Evolutionary conservation across 768 basidiomycete species (phyloP), one percentile per base, ranked within the genome.

Genomic region (Tulasnella sp.): DNA sequence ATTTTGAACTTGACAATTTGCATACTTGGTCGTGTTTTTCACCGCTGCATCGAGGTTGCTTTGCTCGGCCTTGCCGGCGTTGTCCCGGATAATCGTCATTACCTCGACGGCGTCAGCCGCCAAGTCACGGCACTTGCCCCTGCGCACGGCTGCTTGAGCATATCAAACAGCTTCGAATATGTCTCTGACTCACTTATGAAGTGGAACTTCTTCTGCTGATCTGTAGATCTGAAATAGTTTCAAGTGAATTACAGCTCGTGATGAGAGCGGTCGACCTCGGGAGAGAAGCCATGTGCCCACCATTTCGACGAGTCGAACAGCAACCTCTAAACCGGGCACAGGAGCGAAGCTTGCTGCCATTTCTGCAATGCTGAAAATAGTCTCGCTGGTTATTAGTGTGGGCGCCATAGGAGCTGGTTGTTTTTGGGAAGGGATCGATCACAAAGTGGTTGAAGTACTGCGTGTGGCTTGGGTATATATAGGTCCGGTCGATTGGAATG

Each of bases 31-130:
- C 5, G 49, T 52, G 25, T 52, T 25, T 36, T 73, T 17, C 19
- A 73, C 42, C n/a, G 72, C 49, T 49, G 39, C 72, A 12, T 73
- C n/a, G n/a, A 73, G 31, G 22, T 73, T 73, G 42, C 37, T 49
- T 11, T 37, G 12, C n/a, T 73, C 72, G 29, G 72, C 72, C 72
- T 73, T 73, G 40, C 72, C 40, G 25, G 72, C 39, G 31, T 73
- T 73, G 42, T 73, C 72, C 25, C 72, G n/a, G 49, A 73, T 73
- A 40, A 58, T 52, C 40, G 25, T 58, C 72, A 73, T 49, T 14
- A 73, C 49, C 31, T 42, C 49, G 31, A 73, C 42, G 11, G 72
- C 72, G 11, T 73, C 42, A 29, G 19, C 12, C 11, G 34, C 37
- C 25, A 45, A 52, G 49, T 38, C 42, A 39, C 36, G 39, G 69